Conservation (phyloP, 139 green algal genomes). For the Micractinium conductrix region DNA sequence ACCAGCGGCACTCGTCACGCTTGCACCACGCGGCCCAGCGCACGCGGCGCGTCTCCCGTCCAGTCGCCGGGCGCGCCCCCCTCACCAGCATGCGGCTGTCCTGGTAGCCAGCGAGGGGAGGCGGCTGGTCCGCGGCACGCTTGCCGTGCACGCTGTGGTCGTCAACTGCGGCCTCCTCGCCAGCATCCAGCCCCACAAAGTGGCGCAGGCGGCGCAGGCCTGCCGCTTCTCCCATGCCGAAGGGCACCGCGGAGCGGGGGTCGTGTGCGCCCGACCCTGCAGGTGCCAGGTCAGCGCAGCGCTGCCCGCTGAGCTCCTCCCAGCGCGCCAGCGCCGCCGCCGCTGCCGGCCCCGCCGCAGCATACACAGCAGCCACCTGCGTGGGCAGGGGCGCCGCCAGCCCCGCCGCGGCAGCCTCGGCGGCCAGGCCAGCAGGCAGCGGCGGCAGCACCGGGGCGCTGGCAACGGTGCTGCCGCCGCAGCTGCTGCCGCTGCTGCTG, state of each 20-base stretch:
- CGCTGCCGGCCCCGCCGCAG: not conserved
- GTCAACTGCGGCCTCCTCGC: not conserved
- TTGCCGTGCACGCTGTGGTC: not conserved
- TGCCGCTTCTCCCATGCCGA: conserved; percentile 23
- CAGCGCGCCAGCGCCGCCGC: not conserved
- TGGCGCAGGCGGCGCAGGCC: conserved; percentile 24
- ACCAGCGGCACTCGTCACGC: no score
- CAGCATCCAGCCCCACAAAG: not conserved
- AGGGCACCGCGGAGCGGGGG: not conserved
- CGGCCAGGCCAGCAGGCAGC: not conserved
- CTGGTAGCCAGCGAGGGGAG: conserved; percentile 24
- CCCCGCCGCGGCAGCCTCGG: not conserved
- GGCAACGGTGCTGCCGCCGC: no score
- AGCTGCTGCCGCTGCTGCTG: not conserved
- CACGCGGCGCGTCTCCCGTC: no score
- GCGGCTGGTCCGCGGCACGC: not conserved
- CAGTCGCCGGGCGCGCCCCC: no score
- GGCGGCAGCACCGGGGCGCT: conserved; percentile 1
- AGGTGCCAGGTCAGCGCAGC: not conserved
- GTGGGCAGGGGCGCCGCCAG: not conserved
- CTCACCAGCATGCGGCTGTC: conserved; percentile 34
- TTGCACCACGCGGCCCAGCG: no score
- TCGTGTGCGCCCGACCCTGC: not conserved
- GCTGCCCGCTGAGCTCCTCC: conserved; percentile 7
- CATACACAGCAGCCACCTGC: not conserved